phyloP scores from a whole-genome alignment of 768 basidiomycete genomes.

The Leucogyrophana mollusca region DNA sequence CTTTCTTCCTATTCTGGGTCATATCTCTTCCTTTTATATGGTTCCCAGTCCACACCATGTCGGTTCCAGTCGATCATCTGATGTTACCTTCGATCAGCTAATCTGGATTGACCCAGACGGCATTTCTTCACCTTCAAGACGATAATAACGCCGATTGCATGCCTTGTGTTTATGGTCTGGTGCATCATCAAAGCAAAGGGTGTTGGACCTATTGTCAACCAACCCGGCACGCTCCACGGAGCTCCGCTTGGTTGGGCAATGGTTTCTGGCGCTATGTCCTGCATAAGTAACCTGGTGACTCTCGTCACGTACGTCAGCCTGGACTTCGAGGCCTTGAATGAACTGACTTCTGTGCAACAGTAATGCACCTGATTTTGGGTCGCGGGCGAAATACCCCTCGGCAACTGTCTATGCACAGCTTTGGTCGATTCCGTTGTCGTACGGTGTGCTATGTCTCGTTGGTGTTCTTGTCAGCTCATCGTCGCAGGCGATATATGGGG shows the following conservation, averaged over 20 bases:
- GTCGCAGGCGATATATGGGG: constrained; percentile 65
- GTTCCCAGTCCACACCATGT: constrained; percentile 78
- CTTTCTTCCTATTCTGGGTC: constrained; percentile 82
- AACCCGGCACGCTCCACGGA: constrained; percentile 56
- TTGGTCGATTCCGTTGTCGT: constrained; percentile 64
- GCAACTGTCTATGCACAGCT: constrained; percentile 62
- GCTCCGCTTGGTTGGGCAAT: constrained; percentile 67
- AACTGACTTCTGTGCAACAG: constrained; percentile 24
- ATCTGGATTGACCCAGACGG: constrained; percentile 35
- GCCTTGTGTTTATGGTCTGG: constrained; percentile 69
- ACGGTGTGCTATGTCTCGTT: constrained; percentile 68
- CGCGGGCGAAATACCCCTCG: constrained; percentile 45
- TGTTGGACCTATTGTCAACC: constrained; percentile 66
- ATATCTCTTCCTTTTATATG: constrained; percentile 72
- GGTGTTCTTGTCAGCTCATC: constrained; percentile 78
- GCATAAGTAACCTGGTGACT: constrained; percentile 74
- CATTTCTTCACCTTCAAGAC: constrained; percentile 77
- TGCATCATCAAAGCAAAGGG: constrained; percentile 72
- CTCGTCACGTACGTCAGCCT: constrained; percentile 49
- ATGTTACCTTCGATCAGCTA: background rate
- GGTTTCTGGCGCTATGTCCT: constrained; percentile 62
- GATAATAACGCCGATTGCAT: constrained; percentile 60
- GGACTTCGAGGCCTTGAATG: constrained; percentile 1
- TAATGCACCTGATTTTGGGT: constrained; percentile 68
- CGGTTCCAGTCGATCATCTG: constrained; percentile 17